Conservation (phyloP, 768 basidiomycete genomes). For the Pleurotus sapidus region DNA sequence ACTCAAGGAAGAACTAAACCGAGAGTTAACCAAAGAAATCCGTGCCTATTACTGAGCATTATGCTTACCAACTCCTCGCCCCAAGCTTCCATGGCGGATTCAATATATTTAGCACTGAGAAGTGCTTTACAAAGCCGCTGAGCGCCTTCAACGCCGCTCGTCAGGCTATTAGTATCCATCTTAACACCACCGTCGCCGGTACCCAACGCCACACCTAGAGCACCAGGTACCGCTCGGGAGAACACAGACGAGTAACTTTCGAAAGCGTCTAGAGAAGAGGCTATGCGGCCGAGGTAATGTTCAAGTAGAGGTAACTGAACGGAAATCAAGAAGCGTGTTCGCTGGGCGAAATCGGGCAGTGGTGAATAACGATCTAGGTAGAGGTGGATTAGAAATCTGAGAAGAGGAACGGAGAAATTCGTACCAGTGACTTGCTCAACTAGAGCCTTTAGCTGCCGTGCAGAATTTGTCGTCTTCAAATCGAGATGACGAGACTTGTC, state of each 20-base stretch:
- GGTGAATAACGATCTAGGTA: constrained; percentile 84
- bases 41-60: too few species aligned
- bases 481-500: constrained; percentile 34
- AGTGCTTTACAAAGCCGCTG: constrained; percentile 84
- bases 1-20: constrained; percentile 83
- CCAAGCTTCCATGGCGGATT: constrained; percentile 72
- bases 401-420: constrained; percentile 7
- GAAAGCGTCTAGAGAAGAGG: constrained; percentile 88
- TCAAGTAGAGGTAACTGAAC: constrained; percentile 86
- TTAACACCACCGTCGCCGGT: constrained; percentile 33
- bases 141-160: constrained; percentile 81
- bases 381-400: neutral
- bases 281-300: constrained; percentile 73
- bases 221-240: constrained; percentile 90
- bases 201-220: constrained; percentile 62
- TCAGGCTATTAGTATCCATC: constrained; percentile 63
- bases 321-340: constrained; percentile 77
- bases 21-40: too few species aligned
- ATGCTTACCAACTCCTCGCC: constrained; percentile 81
- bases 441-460: constrained; percentile 78
- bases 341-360: constrained; percentile 73
- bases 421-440: constrained; percentile 90
- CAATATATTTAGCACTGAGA: constrained; percentile 75
- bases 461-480: constrained; percentile 78
- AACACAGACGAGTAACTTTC: constrained; percentile 88